Conservation (phyloP, 257 asterid species). For the Ballota nigra region DNA sequence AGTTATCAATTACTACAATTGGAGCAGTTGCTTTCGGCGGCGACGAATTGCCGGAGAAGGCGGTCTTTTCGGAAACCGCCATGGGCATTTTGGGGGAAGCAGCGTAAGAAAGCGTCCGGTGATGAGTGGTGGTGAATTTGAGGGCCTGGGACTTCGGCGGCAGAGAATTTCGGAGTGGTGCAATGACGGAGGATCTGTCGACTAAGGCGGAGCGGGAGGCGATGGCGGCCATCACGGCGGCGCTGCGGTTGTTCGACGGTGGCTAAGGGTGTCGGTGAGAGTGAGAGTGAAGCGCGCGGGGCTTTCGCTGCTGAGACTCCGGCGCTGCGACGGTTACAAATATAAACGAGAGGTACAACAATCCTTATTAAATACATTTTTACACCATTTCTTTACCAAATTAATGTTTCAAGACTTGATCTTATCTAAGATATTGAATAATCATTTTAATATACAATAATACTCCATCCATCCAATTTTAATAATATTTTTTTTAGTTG, state of each 20-base stretch:
- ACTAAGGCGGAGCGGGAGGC: slow-evolving; percentile 23
- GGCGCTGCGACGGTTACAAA: neutral
- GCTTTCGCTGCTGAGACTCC: neutral
- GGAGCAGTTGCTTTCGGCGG: slow-evolving; percentile 32
- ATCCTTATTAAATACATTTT: neutral
- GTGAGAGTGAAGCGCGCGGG: neutral
- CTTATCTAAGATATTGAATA: neutral
- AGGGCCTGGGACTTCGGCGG: slow-evolving; percentile 18
- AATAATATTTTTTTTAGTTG: too few relatives aligned
- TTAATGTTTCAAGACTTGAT: neutral
- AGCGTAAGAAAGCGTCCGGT: slow-evolving; percentile 15
- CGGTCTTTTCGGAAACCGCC: slow-evolving; percentile 35
- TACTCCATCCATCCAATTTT: too few relatives aligned
- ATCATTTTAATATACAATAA: too few relatives aligned
- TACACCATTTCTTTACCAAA: neutral
- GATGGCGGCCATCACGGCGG: slow-evolving; percentile 33
- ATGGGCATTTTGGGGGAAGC: slow-evolving; percentile 19
- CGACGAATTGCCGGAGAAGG: slow-evolving; percentile 35
- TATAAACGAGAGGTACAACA: neutral
- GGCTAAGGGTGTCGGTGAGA: neutral
- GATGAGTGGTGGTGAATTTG: slow-evolving; percentile 27
- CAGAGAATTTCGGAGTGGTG: slow-evolving; percentile 5
- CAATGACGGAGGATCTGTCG: slow-evolving; percentile 20
- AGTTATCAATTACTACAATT: slow-evolving; percentile 82
- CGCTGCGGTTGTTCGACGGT: neutral